These are phyloP conservation scores for Pythium aphanidermatum DNA, from an alignment of 352 stramenopile species.

Conservation along the genomic window DNA sequence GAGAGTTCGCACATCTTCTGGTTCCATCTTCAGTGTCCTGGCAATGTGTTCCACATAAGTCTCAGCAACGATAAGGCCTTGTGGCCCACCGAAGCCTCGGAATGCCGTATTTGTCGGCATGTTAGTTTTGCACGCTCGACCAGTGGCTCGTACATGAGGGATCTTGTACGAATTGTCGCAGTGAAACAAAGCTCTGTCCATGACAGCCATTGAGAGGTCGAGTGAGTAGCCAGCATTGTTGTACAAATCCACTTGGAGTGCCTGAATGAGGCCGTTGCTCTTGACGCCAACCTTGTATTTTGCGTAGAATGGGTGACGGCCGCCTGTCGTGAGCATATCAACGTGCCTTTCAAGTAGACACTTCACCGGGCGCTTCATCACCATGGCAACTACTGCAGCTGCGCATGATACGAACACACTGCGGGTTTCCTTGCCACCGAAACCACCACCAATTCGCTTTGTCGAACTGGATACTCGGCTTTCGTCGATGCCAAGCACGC, in stretches of 20 bases:
- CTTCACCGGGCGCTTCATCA: slow-evolving; percentile 86
- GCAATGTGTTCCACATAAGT: slow-evolving; percentile 96
- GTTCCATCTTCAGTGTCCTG: slow-evolving; percentile 55
- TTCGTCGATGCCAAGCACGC: slow-evolving; percentile 87
- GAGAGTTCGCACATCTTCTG: slow-evolving; percentile 60
- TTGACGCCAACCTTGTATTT: slow-evolving; percentile 91
- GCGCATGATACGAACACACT: slow-evolving; percentile 90
- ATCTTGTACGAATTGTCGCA: slow-evolving; percentile 95
- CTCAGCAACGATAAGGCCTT: slow-evolving; percentile 89
- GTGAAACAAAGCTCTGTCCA: slow-evolving; percentile 95
- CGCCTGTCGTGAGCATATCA: slow-evolving; percentile 93
- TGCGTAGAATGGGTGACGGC: slow-evolving; percentile 90
- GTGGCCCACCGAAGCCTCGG: slow-evolving; percentile 93
- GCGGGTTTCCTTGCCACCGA: slow-evolving; percentile 95
- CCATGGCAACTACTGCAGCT: slow-evolving; percentile 86
- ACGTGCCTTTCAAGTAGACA: slow-evolving; percentile 91
- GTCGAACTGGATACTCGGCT: slow-evolving; percentile 89
- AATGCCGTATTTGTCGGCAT: slow-evolving; percentile 95
- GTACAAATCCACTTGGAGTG: slow-evolving; percentile 91
- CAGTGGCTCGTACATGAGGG: slow-evolving; percentile 83
- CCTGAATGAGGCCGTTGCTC: slow-evolving; percentile 79
- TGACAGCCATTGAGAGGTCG: slow-evolving; percentile 92
- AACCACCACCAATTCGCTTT: slow-evolving; percentile 95
- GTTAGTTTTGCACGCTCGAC: slow-evolving; percentile 92
- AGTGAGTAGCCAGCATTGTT: slow-evolving; percentile 94